Percentiles rank a stretch among this genome's conserved stretches.
Evolutionary conservation across 2,329 filamentous ascomycete species (phyloP).

Genomic region (Fusarium kyushuense): DNA sequence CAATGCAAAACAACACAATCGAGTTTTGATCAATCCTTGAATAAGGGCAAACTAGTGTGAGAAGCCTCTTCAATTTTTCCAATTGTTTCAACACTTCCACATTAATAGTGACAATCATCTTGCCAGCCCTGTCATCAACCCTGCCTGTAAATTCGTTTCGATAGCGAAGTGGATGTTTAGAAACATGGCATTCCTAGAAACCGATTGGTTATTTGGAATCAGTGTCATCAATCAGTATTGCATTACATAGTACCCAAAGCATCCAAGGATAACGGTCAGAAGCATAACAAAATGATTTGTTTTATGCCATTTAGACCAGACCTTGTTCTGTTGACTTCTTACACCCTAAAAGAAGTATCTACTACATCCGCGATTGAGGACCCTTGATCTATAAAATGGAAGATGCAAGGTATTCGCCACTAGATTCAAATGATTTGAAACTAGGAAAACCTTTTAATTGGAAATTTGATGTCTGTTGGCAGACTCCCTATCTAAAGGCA

Average conservation of each 20-base stretch:
- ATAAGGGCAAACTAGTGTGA: background rate
- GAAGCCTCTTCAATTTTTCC: background rate
- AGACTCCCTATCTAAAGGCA: background rate
- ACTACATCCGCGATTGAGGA: background rate
- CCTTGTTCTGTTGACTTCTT: background rate
- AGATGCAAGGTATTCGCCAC: constrained; percentile 6
- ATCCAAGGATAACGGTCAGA: no score
- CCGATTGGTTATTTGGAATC: background rate
- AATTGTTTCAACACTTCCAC: background rate
- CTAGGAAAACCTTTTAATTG: background rate
- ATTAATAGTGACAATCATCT: background rate
- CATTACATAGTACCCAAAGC: background rate
- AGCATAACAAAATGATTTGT: background rate
- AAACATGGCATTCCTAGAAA: background rate
- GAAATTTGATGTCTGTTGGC: constrained; percentile 1
- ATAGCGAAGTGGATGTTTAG: background rate
- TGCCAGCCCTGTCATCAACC: no score
- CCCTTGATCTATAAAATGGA: background rate
- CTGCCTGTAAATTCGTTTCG: background rate
- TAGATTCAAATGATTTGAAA: background rate
- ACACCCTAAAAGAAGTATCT: no score
- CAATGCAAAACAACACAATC: background rate
- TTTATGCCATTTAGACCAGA: background rate
- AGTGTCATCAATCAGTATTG: background rate
- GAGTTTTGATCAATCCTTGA: background rate